Base-by-base conservation (phyloP, 208 protist genomes). In the Lotmaria passim region DNA sequence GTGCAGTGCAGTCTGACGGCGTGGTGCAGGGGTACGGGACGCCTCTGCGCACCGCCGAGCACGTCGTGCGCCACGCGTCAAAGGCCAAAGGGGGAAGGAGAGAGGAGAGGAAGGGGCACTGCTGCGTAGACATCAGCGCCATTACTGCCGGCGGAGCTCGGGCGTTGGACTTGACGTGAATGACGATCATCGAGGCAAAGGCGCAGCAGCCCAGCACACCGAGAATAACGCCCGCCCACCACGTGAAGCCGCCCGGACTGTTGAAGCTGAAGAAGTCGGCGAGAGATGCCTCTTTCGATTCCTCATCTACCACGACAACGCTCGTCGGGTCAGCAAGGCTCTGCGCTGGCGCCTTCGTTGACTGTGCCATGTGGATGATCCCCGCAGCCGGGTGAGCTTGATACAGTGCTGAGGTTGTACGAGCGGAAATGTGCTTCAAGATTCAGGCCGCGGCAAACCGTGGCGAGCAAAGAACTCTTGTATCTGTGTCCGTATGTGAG, bases 211-310 rank as follows among this genome's bases (percentile, higher is more conserved):
- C 72, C 8, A 85, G 60, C 0, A 76, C 23, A 0, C 66, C 82
- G 15, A 86, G 43, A 30, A 85, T 79, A 5, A 55, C 65, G 14
- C 44, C 50, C 3, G 85, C 61, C 79, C 85, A 87, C 78, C 80
- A 86, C 55, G 66, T 82, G 31, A 79, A 64, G 26, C 70, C 68
- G 2, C 76, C 77, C 39, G 58, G 59, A 11, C 60, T 55, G 14
- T 63, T 52, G 38, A 89, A 89, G 30, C 50, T 72, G 57, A 83
- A 89, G 47, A 82, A 80, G 48, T 33, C 34, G 14, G 52, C 24
- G 12, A 64, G 0, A 2, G 28, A 7, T 4, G 5, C 44, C 30
- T 46, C 55, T 43, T 17, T 1, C 12, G 30, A 6, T n/a, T 8
- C 47, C 19, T 66, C 51, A 38, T 33, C 55, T 21, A 34, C 36